Evolutionary conservation across 108 stramenopile genomes (phyloP).

Genomic region (Pseudonitzschia multistriata): DNA sequence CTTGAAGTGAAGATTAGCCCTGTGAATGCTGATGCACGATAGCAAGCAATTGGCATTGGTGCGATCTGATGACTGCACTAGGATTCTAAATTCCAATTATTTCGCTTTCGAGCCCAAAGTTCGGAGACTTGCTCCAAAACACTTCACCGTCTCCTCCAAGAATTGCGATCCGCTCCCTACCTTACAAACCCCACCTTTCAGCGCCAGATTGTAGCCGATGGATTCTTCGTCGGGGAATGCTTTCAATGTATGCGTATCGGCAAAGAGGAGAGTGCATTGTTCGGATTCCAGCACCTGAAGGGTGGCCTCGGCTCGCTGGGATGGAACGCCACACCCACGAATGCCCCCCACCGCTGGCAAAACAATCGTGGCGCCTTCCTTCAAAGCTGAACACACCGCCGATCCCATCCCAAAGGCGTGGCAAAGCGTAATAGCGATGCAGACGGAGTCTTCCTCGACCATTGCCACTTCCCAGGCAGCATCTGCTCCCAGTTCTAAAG

Average conservation of each 20-base stretch:
- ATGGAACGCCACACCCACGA: slow-evolving; percentile 50
- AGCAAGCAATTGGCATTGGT: too few species aligned
- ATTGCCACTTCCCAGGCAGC: slow-evolving; percentile 27
- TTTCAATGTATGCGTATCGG: slow-evolving; percentile 50
- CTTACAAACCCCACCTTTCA: slow-evolving; percentile 51
- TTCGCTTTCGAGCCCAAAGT: slow-evolving; percentile 27
- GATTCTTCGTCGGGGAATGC: slow-evolving; percentile 36
- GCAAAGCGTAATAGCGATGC: slow-evolving; percentile 44
- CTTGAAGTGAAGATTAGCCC: too few species aligned
- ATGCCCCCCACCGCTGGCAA: slow-evolving; percentile 51
- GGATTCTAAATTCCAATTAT: neutral
- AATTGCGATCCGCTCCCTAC: slow-evolving; percentile 39
- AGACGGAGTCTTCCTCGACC: slow-evolving; percentile 35
- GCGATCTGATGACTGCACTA: neutral
- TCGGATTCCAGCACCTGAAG: slow-evolving; percentile 35
- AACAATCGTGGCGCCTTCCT: slow-evolving; percentile 35
- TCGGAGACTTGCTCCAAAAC: slow-evolving; percentile 25
- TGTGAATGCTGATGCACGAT: too few species aligned
- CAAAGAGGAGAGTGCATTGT: slow-evolving; percentile 44
- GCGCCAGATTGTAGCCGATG: slow-evolving; percentile 2
- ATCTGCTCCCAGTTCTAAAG: slow-evolving; percentile 29
- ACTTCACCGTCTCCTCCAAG: slow-evolving; percentile 29
- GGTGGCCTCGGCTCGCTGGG: slow-evolving; percentile 44
- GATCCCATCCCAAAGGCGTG: slow-evolving; percentile 59
- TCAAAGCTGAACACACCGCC: slow-evolving; percentile 27